These are phyloP conservation scores for Penicillium sp. DNA, from an alignment of 2,329 filamentous ascomycete genomes.

Conservation along the genomic window DNA sequence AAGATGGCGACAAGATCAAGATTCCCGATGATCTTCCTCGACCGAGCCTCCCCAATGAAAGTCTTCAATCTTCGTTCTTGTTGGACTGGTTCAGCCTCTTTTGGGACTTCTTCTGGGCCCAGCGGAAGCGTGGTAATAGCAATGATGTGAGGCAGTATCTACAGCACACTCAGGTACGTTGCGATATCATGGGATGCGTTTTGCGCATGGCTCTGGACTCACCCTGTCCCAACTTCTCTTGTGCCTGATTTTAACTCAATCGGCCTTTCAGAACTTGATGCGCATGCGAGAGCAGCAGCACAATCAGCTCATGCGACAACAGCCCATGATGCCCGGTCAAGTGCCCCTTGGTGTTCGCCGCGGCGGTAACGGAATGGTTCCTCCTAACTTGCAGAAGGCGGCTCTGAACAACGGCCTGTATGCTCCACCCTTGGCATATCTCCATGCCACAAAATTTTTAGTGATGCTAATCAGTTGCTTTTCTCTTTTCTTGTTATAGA, in stretches of 20 bases:
- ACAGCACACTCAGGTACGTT: constrained; percentile 73
- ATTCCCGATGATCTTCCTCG: constrained; percentile 77
- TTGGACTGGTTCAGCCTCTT: constrained; percentile 97
- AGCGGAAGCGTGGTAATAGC: constrained; percentile 70
- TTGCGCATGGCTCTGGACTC: no score
- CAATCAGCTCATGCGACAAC: constrained; percentile 74
- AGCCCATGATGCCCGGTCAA: constrained; percentile 62
- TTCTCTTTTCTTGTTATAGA: constrained; percentile 43
- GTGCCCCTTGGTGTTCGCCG: constrained; percentile 66
- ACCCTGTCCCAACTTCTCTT: neutral
- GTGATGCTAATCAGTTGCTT: constrained; percentile 27
- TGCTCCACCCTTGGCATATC: constrained; percentile 21
- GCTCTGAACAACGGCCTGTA: constrained; percentile 70
- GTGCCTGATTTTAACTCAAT: neutral
- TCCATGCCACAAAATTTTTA: constrained; percentile 3
- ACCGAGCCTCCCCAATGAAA: constrained; percentile 59
- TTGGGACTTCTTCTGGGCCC: constrained; percentile 91
- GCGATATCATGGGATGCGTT: constrained; percentile 17
- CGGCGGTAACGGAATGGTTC: constrained; percentile 41
- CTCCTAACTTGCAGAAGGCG: constrained; percentile 64
- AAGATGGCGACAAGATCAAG: constrained; percentile 75
- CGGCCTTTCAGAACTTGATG: constrained; percentile 59
- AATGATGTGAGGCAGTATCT: constrained; percentile 74
- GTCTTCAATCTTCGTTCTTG: constrained; percentile 78
- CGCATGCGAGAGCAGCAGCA: constrained; percentile 75